Conservation (phyloP, 1,284 basidiomycete genomes). For the Trametes polyzona region DNA sequence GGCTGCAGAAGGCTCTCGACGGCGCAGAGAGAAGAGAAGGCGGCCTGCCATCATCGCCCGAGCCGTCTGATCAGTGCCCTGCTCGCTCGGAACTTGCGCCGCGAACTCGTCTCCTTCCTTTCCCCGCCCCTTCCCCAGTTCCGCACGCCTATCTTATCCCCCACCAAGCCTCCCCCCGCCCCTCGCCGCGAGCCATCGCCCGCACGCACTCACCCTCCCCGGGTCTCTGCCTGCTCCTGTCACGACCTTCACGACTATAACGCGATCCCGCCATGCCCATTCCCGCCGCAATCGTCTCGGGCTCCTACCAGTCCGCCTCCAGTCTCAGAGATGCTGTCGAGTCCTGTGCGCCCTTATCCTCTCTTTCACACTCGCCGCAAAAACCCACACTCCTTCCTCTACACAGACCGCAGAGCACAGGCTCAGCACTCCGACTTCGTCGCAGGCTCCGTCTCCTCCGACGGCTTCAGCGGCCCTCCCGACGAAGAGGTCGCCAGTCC, state of each 20-base stretch:
- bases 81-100: neutral
- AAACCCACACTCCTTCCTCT: constrained; percentile 6
- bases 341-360: constrained; percentile 48
- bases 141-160: constrained; percentile 4
- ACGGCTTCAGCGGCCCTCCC: constrained; percentile 34
- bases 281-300: constrained; percentile 50
- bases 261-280: constrained; percentile 40
- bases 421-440: constrained; percentile 64
- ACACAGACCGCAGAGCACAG: constrained; percentile 64
- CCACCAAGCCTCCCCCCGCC: neutral
- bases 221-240: constrained; percentile 3
- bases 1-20: neutral
- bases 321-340: constrained; percentile 58
- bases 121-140: neutral
- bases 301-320: constrained; percentile 48
- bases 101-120: neutral
- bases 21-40: neutral
- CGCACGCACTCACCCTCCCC: neutral
- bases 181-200: no score
- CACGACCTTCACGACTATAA: constrained; percentile 21
- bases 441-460: constrained; percentile 49
- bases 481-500: constrained; percentile 39
- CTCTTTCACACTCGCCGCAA: constrained; percentile 8
- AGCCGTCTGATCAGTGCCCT: neutral
- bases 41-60: neutral